Evolutionary conservation across 169 alveolate genomes (phyloP).

Genomic region (Theileria parva): DNA sequence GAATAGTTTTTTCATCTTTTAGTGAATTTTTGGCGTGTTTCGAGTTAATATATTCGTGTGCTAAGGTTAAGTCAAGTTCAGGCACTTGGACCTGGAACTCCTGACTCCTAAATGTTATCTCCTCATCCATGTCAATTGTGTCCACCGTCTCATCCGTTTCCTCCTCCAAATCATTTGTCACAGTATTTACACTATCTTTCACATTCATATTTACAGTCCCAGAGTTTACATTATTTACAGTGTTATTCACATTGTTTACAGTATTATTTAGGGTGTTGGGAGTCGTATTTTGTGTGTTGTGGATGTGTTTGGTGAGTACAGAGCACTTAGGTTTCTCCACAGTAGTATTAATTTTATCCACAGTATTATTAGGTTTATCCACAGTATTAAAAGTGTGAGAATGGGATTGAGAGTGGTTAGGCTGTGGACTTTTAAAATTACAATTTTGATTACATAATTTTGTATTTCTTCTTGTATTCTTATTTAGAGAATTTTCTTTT

Average conservation of each 20-base stretch:
- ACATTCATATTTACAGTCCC: not conserved
- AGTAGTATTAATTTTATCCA: not conserved
- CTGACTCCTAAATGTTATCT: slow-evolving; percentile 1
- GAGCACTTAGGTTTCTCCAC: not conserved
- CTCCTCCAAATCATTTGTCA: not conserved
- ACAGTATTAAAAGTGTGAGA: not conserved
- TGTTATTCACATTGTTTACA: too few relatives aligned
- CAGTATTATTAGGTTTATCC: not conserved
- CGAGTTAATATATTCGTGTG: not conserved
- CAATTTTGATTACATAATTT: not conserved
- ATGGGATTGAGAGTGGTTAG: not conserved
- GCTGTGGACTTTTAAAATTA: not conserved
- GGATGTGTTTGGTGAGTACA: too few relatives aligned
- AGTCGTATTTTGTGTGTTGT: too few relatives aligned
- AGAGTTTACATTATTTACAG: not conserved
- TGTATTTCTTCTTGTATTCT: not conserved
- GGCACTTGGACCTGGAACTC: slow-evolving; percentile 8
- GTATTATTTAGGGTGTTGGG: too few relatives aligned
- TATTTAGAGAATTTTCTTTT: not conserved
- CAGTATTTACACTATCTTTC: not conserved
- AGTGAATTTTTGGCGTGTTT: not conserved
- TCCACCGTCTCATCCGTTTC: slow-evolving; percentile 1
- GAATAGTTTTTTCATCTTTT: not conserved
- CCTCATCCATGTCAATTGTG: not conserved
- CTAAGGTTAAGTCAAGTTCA: slow-evolving; percentile 2